Evolutionary conservation across 805 yeast genomes (phyloP).

Genomic region (Kregervanrija fluxuum): DNA sequence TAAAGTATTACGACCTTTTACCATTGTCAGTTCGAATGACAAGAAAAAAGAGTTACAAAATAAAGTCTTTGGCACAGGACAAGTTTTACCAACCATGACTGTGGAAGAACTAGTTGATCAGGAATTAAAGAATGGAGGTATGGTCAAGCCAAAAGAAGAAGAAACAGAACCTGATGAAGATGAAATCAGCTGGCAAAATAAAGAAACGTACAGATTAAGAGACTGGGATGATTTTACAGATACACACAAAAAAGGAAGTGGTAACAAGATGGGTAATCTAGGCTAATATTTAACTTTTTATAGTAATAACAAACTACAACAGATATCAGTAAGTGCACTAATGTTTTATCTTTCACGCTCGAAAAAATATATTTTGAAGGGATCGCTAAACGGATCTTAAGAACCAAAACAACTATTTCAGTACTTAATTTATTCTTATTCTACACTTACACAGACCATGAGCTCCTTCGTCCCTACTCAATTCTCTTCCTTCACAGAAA

Average conservation of each 20-base stretch:
- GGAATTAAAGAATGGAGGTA: constrained; percentile 80
- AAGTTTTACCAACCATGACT: constrained; percentile 86
- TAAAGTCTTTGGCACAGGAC: constrained; percentile 87
- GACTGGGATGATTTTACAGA: constrained; percentile 95
- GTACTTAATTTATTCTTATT: too few species aligned
- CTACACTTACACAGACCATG: constrained; percentile 1
- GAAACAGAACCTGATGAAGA: constrained; percentile 42
- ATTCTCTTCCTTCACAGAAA: constrained; percentile 5
- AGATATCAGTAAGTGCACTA: too few species aligned
- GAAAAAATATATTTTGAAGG: too few species aligned
- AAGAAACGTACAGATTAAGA: constrained; percentile 67
- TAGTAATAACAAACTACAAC: too few species aligned
- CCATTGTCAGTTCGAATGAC: constrained; percentile 44
- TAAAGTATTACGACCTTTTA: constrained; percentile 77
- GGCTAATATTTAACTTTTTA: constrained; percentile 31
- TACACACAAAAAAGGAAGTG: constrained; percentile 78
- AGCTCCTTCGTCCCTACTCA: constrained; percentile 9
- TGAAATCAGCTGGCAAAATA: constrained; percentile 49
- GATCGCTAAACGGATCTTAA: too few species aligned
- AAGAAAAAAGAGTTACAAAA: constrained; percentile 46
- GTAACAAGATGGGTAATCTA: constrained; percentile 65
- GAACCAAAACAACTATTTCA: too few species aligned
- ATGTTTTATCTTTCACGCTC: too few species aligned
- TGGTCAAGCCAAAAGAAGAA: constrained; percentile 42
- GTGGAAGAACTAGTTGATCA: constrained; percentile 87